Percentiles rank a stretch among this genome's conserved stretches.
phyloP scores from a whole-genome alignment of 345 rosid species.

The Dimocarpus longan region DNA sequence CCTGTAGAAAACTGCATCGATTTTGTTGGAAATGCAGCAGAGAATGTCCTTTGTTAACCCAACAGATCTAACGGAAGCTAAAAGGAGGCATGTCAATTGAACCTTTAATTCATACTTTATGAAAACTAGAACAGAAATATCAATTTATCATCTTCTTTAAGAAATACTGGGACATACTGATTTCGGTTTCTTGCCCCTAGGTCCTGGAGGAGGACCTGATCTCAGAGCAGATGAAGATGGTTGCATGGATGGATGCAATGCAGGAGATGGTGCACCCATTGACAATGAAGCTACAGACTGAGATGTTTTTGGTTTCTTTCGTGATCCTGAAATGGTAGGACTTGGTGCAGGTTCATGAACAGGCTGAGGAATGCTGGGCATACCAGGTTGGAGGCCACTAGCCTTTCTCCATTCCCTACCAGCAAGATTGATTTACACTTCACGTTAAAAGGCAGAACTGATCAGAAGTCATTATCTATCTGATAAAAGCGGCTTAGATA shows the following conservation, averaged over 20 bases:
- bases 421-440: conserved; percentile 27
- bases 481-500: conserved; percentile 17
- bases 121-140: not conserved
- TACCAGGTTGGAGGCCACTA: conserved; percentile 63
- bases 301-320: conserved; percentile 81
- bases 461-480: conserved; percentile 22
- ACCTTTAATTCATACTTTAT: not conserved
- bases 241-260: conserved; percentile 70
- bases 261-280: conserved; percentile 75
- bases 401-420: conserved; percentile 93
- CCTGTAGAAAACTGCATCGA: conserved; percentile 71
- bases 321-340: conserved; percentile 87
- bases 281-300: conserved; percentile 81
- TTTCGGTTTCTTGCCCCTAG: conserved; percentile 80
- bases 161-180: conserved; percentile 56
- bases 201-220: conserved; percentile 69
- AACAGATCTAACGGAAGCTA: conserved; percentile 16
- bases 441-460: conserved; percentile 28
- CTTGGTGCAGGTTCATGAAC: conserved; percentile 72
- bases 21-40: conserved; percentile 49
- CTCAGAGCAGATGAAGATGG: conserved; percentile 83
- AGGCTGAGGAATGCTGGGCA: conserved; percentile 60
- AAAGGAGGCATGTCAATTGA: not conserved
- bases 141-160: not conserved
- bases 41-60: conserved; percentile 24